Conservation (phyloP, 1,139 yeast species). For the Zygotorulaspora mrakii region DNA sequence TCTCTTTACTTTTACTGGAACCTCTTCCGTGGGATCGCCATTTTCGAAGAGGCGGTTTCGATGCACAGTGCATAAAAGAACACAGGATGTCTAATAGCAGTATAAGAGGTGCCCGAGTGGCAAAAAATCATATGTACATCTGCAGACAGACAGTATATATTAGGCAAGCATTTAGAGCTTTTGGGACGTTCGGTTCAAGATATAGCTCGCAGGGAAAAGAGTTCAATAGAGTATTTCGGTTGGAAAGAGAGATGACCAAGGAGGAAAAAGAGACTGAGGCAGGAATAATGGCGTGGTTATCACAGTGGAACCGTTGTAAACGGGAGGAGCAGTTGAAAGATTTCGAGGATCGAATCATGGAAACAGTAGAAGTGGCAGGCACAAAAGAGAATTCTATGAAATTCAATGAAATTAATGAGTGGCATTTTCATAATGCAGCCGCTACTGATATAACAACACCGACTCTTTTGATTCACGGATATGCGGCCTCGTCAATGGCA, state of each 20-base stretch:
- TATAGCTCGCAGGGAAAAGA: slow-evolving; percentile 8
- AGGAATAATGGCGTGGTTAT: slow-evolving; percentile 3
- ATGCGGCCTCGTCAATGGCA: slow-evolving; percentile 84
- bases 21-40: too few relatives aligned
- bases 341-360: slow-evolving; percentile 21
- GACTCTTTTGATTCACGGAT: slow-evolving; percentile 76
- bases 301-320: slow-evolving; percentile 8
- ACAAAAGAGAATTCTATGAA: slow-evolving; percentile 16
- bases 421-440: slow-evolving; percentile 22
- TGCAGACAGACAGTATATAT: too few relatives aligned
- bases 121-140: too few relatives aligned
- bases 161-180: slow-evolving; percentile 1
- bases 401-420: slow-evolving; percentile 23
- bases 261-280: slow-evolving; percentile 8
- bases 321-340: slow-evolving; percentile 12
- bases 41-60: too few relatives aligned
- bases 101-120: too few relatives aligned
- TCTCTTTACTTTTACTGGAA: too few relatives aligned
- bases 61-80: too few relatives aligned
- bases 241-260: slow-evolving; percentile 7
- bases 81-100: too few relatives aligned
- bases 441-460: slow-evolving; percentile 29
- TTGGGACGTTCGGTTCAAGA: not conserved
- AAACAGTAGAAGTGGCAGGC: slow-evolving; percentile 16
- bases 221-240: slow-evolving; percentile 7